A percentile compares a stretch with the other conserved stretches of the same genome.
phyloP scores from a whole-genome alignment of 2,329 filamentous ascomycete genomes.

The Trichoderma atroviride region DNA sequence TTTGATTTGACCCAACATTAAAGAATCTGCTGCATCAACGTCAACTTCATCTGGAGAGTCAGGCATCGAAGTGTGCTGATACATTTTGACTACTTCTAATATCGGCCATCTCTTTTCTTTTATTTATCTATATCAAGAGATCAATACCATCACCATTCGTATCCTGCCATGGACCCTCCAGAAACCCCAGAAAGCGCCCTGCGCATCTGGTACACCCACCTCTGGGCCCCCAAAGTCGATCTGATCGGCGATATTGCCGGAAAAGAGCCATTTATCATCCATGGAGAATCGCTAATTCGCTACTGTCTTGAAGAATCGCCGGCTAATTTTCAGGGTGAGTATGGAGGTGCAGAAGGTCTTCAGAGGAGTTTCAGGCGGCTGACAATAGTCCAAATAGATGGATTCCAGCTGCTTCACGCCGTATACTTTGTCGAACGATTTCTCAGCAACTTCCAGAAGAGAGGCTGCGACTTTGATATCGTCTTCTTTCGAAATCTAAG shows the following conservation, averaged over 20 bases:
- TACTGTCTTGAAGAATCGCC: conserved; percentile 63
- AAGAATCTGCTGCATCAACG: background rate
- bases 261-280: conserved; percentile 70
- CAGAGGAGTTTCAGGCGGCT: background rate
- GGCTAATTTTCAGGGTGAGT: conserved; percentile 62
- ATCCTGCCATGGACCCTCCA: background rate
- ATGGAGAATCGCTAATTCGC: conserved; percentile 72
- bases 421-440: conserved; percentile 70
- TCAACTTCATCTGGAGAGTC: background rate
- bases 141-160: background rate
- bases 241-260: conserved; percentile 77
- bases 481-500: conserved; percentile 66
- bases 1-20: too few relatives aligned
- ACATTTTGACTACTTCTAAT: background rate
- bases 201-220: conserved; percentile 9
- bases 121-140: background rate
- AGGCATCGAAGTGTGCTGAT: background rate
- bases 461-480: conserved; percentile 72
- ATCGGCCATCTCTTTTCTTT: background rate
- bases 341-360: background rate
- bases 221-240: conserved; percentile 52
- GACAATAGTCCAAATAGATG: conserved; percentile 43
- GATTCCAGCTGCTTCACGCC: conserved; percentile 72
- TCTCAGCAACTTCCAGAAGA: conserved; percentile 59
- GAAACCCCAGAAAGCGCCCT: background rate